phyloP scores from a whole-genome alignment of 2,329 filamentous ascomycete species.

The Colletotrichum coccodes region DNA sequence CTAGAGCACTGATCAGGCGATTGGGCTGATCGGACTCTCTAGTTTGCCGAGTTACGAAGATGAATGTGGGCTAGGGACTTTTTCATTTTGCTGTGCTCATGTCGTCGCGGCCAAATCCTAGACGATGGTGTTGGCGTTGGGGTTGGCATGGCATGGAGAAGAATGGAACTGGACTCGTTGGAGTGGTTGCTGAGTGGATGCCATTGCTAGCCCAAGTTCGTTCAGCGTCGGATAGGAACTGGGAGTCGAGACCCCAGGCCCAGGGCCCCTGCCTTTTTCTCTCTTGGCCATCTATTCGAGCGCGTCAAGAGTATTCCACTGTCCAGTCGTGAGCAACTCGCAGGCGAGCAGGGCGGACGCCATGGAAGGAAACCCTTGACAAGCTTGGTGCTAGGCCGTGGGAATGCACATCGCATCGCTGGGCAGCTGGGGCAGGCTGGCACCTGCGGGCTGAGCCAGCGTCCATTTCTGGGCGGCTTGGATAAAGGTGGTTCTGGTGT shows the following conservation, averaged over 20 bases:
- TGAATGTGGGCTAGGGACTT: slow-evolving; percentile 10
- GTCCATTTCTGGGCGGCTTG: slow-evolving; percentile 5
- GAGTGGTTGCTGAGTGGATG: slow-evolving; percentile 11
- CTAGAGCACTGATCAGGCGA: slow-evolving; percentile 26
- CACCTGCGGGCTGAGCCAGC: slow-evolving; percentile 1
- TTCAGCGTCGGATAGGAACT: not conserved
- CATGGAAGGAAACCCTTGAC: slow-evolving; percentile 16
- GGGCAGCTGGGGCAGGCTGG: not conserved
- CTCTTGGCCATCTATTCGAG: slow-evolving; percentile 11
- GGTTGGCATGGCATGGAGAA: not conserved
- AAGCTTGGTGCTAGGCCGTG: not conserved
- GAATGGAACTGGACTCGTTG: not conserved
- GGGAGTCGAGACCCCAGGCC: slow-evolving; percentile 8
- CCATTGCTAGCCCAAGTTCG: not conserved
- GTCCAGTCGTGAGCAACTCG: not conserved
- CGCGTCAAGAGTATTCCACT: not conserved
- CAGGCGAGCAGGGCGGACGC: slow-evolving; percentile 5
- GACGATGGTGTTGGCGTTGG: slow-evolving; percentile 3
- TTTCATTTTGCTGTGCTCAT: slow-evolving; percentile 8
- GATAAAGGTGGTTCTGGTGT: not conserved
- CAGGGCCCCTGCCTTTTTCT: slow-evolving; percentile 1
- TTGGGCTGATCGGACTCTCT: slow-evolving; percentile 30
- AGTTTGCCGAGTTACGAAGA: slow-evolving; percentile 32
- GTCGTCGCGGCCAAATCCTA: not conserved
- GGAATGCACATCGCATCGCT: slow-evolving; percentile 2